phyloP scores from a whole-genome alignment of 2,329 filamentous ascomycete species.

The Onygena corvina region DNA sequence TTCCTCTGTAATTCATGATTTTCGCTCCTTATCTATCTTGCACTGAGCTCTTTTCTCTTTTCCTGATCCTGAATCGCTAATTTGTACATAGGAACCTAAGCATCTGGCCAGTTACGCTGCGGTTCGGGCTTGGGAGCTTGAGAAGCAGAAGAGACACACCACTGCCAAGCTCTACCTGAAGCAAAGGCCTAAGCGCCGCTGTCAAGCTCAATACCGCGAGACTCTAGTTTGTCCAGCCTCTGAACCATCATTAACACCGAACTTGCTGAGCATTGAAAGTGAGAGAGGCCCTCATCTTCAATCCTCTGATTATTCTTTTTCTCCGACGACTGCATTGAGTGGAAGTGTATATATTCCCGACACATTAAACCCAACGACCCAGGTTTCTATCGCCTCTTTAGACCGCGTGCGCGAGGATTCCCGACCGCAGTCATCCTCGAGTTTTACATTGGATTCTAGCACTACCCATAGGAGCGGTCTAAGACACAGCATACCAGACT shows the following conservation, averaged over 20 bases:
- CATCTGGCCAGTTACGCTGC: slow-evolving; percentile 25
- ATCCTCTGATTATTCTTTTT: background rate
- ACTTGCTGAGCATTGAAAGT: background rate
- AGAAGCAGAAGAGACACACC: slow-evolving; percentile 17
- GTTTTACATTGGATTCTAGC: background rate
- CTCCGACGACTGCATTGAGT: slow-evolving; percentile 9
- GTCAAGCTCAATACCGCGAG: background rate
- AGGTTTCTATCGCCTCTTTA: slow-evolving; percentile 1
- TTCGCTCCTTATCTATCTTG: background rate
- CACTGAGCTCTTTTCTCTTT: background rate
- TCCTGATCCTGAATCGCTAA: background rate
- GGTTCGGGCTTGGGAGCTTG: slow-evolving; percentile 21
- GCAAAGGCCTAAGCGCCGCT: slow-evolving; percentile 10
- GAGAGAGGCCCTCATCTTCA: background rate
- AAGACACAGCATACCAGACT: background rate
- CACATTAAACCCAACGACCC: slow-evolving; percentile 5
- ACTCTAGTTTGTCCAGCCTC: slow-evolving; percentile 1
- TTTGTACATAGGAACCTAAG: slow-evolving; percentile 24
- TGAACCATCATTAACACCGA: slow-evolving; percentile 1
- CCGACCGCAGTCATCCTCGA: background rate
- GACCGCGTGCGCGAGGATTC: background rate
- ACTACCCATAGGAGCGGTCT: background rate
- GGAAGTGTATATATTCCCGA: slow-evolving; percentile 10
- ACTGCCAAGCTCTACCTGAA: slow-evolving; percentile 7
- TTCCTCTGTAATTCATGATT: background rate